Base-by-base conservation (phyloP, 202 grass and related monocot species). In the Carex arenaria region DNA sequence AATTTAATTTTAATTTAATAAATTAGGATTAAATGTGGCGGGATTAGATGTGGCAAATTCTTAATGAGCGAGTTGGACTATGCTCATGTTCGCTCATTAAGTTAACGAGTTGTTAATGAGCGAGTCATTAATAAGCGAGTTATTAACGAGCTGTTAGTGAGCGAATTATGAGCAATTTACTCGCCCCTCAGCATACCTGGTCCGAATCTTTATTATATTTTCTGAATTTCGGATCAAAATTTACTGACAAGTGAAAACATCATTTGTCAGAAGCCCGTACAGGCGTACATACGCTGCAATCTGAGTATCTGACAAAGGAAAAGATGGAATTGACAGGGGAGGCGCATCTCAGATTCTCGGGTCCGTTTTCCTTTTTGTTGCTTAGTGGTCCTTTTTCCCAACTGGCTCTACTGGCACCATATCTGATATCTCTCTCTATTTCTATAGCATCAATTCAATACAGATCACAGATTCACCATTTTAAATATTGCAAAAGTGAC, bases 331-430 rank as follows among this genome's bases (percentile, higher is more conserved):
- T 78, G 53, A 78, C 53, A 55, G 52, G 53, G 73, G 52, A 78
- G 51, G 73, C 73, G 73, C 73, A 78, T 78, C 73, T 78, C 45
- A 74, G 72, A 76, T 78, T 59, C 26, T 60, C 1, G 0, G 3
- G 1, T 78, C 45, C 70, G 53, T 57, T 59, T 38, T 59, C 73
- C 53, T 78, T 78, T 78, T 59, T 60, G 52, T 78, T 60, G 73
- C 73, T 38, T 34, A 60, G 73, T 78, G 73, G 73, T 78, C 30
- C 53, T 78, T 38, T 38, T 32, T 26, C 47, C 70, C 45, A 53
- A 74, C 71, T 73, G 70, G 42, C 42, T 40, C 32, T 26, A 26
- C 34, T 40, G 38, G 70, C 20, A 5, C 45, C 19, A 30, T 23
- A 54, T 49, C n/a, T n/a, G n/a, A n/a, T n/a, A n/a, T n/a, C n/a